phyloP scores from a whole-genome alignment of 1,284 basidiomycete genomes.

The Somion occarium region DNA sequence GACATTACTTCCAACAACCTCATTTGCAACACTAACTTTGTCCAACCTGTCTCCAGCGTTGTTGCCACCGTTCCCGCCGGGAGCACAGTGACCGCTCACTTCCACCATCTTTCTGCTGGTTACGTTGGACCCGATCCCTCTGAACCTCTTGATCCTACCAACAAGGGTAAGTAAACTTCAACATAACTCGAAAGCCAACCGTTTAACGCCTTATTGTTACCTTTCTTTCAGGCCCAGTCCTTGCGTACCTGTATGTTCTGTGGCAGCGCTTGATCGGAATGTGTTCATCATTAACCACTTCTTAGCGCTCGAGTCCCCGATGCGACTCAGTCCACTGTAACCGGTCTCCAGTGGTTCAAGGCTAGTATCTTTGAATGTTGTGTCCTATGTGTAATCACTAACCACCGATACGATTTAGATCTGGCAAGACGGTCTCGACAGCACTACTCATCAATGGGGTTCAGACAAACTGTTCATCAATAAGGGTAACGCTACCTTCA shows the following conservation, averaged over 20 bases:
- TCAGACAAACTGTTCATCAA: slow-evolving; percentile 39
- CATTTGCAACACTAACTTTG: slow-evolving; percentile 54
- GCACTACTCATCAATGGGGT: slow-evolving; percentile 25
- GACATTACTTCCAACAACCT: slow-evolving; percentile 50
- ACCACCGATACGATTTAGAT: slow-evolving; percentile 3
- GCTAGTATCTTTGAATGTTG: not conserved
- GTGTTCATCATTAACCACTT: not conserved
- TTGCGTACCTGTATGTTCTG: slow-evolving; percentile 39
- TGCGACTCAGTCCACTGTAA: slow-evolving; percentile 9
- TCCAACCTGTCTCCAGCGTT: slow-evolving; percentile 40
- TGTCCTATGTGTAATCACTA: not conserved
- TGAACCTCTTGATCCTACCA: slow-evolving; percentile 44
- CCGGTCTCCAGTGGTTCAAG: slow-evolving; percentile 16
- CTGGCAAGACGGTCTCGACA: slow-evolving; percentile 13
- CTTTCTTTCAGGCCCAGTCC: slow-evolving; percentile 31
- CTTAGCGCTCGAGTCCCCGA: slow-evolving; percentile 6
- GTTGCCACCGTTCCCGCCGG: slow-evolving; percentile 46
- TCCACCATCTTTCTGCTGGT: slow-evolving; percentile 41
- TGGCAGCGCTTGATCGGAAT: not conserved
- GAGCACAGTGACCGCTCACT: slow-evolving; percentile 40
- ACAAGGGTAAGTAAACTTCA: slow-evolving; percentile 30
- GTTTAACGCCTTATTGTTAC: too few species aligned
- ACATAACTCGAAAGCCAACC: too few species aligned
- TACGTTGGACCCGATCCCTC: slow-evolving; percentile 34
- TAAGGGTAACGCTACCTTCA: slow-evolving; percentile 37